A percentile compares a stretch with the other conserved stretches of the same genome.
Evolutionary conservation across 192 early-diverging fungal species (phyloP).

Genomic region (Physocladia obscura): DNA sequence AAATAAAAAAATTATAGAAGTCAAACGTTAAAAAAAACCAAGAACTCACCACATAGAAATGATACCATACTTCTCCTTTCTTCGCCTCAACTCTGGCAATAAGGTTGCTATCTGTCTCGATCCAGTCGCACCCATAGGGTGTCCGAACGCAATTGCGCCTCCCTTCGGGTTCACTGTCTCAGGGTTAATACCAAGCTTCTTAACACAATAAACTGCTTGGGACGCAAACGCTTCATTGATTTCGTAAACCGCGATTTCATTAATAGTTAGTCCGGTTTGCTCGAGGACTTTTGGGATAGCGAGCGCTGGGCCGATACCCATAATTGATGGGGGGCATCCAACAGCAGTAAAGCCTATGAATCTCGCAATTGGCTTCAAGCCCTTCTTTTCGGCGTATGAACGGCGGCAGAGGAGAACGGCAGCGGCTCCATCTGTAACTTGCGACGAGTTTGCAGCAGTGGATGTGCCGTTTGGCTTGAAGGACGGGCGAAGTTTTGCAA

Average conservation of each 20-base stretch:
- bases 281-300: conserved; percentile 88
- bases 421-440: conserved; percentile 97
- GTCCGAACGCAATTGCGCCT: conserved; percentile 95
- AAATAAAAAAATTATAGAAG: too few species aligned
- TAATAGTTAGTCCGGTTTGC: conserved; percentile 71
- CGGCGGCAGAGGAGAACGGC: conserved; percentile 93
- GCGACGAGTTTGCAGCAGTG: conserved; percentile 94
- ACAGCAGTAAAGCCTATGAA: conserved; percentile 83
- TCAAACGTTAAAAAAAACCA: neutral
- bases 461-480: conserved; percentile 83
- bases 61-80: conserved; percentile 80
- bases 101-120: conserved; percentile 96
- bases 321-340: conserved; percentile 89
- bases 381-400: conserved; percentile 81
- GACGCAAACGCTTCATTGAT: conserved; percentile 99
- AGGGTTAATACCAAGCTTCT: conserved; percentile 81
- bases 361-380: conserved; percentile 82
- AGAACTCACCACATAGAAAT: conserved; percentile 74
- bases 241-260: conserved; percentile 85
- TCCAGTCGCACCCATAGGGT: conserved; percentile 84
- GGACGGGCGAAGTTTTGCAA: conserved; percentile 88
- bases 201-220: conserved; percentile 88
- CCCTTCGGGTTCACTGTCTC: conserved; percentile 98
- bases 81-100: conserved; percentile 86
- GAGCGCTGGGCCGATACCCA: conserved; percentile 95